phyloP scores from a whole-genome alignment of 2,329 filamentous ascomycete species.

The Microascus cirrosus region DNA sequence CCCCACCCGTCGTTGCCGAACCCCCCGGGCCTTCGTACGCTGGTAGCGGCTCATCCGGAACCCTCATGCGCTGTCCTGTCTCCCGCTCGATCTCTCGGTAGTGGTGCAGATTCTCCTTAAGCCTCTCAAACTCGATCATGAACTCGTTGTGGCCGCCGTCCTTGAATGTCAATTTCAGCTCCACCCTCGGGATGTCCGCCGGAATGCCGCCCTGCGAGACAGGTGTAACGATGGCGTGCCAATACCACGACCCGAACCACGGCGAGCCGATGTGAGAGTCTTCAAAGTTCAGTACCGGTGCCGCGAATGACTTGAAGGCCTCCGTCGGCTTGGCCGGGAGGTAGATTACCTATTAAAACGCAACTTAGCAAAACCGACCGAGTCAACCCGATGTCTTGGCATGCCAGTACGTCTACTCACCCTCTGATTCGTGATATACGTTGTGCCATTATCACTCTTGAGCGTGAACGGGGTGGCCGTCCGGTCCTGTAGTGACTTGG shows the following conservation, averaged over 20 bases:
- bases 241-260: constrained; percentile 88
- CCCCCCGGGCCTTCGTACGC: constrained; percentile 60
- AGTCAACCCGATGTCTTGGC: background rate
- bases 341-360: constrained; percentile 63
- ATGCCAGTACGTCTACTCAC: constrained; percentile 37
- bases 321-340: constrained; percentile 61
- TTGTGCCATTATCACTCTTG: constrained; percentile 62
- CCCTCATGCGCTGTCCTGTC: constrained; percentile 49
- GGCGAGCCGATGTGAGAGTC: constrained; percentile 81
- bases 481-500: constrained; percentile 51
- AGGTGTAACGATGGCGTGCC: constrained; percentile 70
- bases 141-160: constrained; percentile 95
- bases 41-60: constrained; percentile 78
- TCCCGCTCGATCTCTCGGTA: constrained; percentile 65
- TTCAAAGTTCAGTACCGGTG: constrained; percentile 75
- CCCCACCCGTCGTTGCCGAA: constrained; percentile 13
- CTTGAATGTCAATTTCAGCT: constrained; percentile 80
- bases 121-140: constrained; percentile 66
- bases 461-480: constrained; percentile 10
- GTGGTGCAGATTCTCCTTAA: constrained; percentile 75
- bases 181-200: constrained; percentile 57
- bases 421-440: constrained; percentile 77
- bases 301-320: constrained; percentile 75
- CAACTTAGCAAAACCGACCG: background rate
- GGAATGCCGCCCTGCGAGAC: constrained; percentile 78